Percentiles rank a stretch among this genome's conserved stretches.
Conservation (phyloP, 306 rosid species). For the Cotoneaster glaucophyllus region DNA sequence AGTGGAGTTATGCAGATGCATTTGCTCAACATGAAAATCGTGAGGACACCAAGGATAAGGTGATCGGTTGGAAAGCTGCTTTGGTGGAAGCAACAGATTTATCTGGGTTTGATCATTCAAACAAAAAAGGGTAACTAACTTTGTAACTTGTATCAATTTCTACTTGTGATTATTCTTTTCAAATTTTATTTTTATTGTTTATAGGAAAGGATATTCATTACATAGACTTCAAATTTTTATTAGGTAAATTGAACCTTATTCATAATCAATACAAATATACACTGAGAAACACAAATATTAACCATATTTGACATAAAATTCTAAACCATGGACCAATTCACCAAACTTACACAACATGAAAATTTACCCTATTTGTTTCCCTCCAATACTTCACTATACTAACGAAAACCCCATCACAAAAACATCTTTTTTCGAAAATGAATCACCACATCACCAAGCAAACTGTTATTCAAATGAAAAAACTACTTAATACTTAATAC, state of each 20-base stretch:
- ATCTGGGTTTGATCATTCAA: conserved; percentile 1
- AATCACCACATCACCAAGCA: no score
- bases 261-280: neutral
- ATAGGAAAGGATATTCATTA: no score
- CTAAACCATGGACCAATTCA: neutral
- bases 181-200: no score
- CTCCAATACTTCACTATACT: neutral
- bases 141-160: neutral
- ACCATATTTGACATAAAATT: no score
- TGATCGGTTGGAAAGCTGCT: neutral
- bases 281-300: no score
- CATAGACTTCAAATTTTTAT: neutral
- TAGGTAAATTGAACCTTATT: neutral
- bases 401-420: neutral
- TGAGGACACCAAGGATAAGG: fast-evolving
- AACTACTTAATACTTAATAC: neutral
- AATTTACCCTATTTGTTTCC: neutral
- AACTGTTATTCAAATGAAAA: no score
- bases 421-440: no score
- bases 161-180: no score
- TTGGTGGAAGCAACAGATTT: neutral
- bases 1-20: neutral
- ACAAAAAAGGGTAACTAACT: neutral
- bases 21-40: neutral
- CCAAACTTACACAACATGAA: neutral